phyloP scores from a whole-genome alignment of 768 basidiomycete species.

The Suillus variegatus region DNA sequence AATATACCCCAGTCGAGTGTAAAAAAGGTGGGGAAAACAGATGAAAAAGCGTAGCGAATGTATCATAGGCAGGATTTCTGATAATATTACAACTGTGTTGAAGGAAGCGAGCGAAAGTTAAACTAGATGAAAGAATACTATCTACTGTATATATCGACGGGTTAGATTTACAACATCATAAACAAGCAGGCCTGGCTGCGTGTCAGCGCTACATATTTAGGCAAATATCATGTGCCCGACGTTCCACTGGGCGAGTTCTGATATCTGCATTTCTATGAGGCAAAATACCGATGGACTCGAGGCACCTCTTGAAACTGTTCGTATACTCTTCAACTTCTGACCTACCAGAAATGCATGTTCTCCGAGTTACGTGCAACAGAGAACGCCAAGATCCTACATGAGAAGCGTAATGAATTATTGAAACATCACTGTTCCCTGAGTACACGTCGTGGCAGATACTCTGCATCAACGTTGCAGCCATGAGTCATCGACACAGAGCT shows the following conservation, averaged over 20 bases:
- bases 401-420: not conserved
- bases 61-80: no score
- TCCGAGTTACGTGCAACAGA: not conserved
- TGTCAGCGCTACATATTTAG: conserved; percentile 52
- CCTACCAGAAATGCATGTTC: not conserved
- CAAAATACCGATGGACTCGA: conserved; percentile 19
- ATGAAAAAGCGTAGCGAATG: no score
- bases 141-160: no score
- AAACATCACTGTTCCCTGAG: not conserved
- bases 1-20: no score
- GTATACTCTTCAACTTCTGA: no score
- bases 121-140: no score
- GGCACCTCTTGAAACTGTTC: no score
- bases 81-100: no score
- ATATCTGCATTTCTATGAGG: conserved; percentile 8
- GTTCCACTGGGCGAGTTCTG: conserved; percentile 24
- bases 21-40: no score
- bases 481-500: not conserved
- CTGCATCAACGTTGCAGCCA: not conserved
- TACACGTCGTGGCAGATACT: not conserved
- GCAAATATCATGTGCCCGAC: conserved; percentile 52
- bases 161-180: conserved; percentile 46
- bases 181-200: conserved; percentile 61
- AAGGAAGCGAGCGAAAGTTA: no score
- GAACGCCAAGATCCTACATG: not conserved